Percentiles rank a stretch among this genome's conserved stretches.
Evolutionary conservation across 2,329 filamentous ascomycete species (phyloP).

Genomic region (Macrophomina pseudophaseolina): DNA sequence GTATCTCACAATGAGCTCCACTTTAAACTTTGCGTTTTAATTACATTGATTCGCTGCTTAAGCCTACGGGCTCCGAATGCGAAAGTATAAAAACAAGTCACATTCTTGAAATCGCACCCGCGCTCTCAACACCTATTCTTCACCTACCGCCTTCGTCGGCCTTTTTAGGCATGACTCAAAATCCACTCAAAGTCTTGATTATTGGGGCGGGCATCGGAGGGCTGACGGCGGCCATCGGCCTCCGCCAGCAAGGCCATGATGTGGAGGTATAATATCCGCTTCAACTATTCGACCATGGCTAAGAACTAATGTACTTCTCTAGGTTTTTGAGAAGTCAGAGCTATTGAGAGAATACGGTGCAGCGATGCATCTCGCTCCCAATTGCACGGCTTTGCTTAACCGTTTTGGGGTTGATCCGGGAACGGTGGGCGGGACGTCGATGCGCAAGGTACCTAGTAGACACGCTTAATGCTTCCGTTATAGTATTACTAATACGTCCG

Average conservation of each 20-base stretch:
- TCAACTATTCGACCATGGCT: background rate
- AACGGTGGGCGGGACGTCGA: slow-evolving; percentile 42
- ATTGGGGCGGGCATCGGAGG: slow-evolving; percentile 59
- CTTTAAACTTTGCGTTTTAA: too few species aligned
- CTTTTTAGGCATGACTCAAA: too few species aligned
- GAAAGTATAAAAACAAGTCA: too few species aligned
- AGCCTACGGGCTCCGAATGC: too few species aligned
- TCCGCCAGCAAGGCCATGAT: slow-evolving; percentile 58
- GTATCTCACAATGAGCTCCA: too few species aligned
- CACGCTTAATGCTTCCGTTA: too few species aligned
- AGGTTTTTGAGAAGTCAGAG: slow-evolving; percentile 62
- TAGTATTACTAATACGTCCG: background rate
- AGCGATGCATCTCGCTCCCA: slow-evolving; percentile 66
- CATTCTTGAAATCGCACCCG: too few species aligned
- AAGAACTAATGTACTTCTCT: background rate
- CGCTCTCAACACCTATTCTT: too few species aligned
- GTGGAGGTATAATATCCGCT: slow-evolving; percentile 37
- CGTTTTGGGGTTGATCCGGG: slow-evolving; percentile 51
- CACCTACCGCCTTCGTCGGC: too few species aligned
- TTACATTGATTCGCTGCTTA: too few species aligned
- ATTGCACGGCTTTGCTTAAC: slow-evolving; percentile 62
- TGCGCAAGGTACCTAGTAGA: background rate
- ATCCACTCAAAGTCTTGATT: slow-evolving; percentile 36
- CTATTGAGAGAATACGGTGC: slow-evolving; percentile 64
- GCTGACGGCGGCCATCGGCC: slow-evolving; percentile 57